Conservation (phyloP, 108 stramenopile genomes). For the Cyclotella sp. region DNA sequence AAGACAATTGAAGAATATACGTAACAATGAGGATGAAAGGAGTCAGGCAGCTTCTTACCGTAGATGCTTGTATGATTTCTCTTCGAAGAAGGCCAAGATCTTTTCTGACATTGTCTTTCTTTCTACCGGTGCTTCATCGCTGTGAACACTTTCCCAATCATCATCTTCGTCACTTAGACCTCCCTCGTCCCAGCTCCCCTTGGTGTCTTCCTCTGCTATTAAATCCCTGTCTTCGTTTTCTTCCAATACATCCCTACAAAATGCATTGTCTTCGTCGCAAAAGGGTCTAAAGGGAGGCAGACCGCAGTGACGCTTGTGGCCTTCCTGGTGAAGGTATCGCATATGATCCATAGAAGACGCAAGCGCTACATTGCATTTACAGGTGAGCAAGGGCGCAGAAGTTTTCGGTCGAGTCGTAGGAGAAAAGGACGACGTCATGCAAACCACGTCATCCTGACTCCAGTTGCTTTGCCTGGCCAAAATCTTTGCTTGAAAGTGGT, state of each 20-base stretch:
- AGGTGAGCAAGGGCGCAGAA: conserved; percentile 13
- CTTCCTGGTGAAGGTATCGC: conserved; percentile 39
- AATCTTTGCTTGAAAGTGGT: conserved; percentile 24
- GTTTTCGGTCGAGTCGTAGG: background rate
- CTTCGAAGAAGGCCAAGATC: conserved; percentile 8
- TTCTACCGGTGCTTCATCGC: conserved; percentile 37
- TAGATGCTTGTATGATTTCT: conserved; percentile 6
- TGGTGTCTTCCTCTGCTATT: conserved; percentile 1
- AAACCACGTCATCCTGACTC: conserved; percentile 6
- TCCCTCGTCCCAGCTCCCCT: conserved; percentile 17
- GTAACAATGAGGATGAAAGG: background rate
- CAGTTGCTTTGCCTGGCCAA: conserved; percentile 28
- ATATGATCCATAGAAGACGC: conserved; percentile 54
- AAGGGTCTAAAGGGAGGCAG: conserved; percentile 49
- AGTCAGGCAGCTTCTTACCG: background rate
- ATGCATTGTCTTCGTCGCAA: conserved; percentile 34
- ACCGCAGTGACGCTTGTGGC: conserved; percentile 50
- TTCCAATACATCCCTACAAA: conserved; percentile 43
- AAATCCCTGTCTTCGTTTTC: background rate
- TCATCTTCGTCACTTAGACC: conserved; percentile 47
- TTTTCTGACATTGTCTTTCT: conserved; percentile 2
- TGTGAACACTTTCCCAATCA: conserved; percentile 66
- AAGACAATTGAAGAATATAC: background rate
- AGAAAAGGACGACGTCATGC: background rate
- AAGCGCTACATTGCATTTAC: conserved; percentile 38